These are phyloP conservation scores for Lactarius sanguifluus DNA, from an alignment of 768 basidiomycete species.

Conservation along the genomic window DNA sequence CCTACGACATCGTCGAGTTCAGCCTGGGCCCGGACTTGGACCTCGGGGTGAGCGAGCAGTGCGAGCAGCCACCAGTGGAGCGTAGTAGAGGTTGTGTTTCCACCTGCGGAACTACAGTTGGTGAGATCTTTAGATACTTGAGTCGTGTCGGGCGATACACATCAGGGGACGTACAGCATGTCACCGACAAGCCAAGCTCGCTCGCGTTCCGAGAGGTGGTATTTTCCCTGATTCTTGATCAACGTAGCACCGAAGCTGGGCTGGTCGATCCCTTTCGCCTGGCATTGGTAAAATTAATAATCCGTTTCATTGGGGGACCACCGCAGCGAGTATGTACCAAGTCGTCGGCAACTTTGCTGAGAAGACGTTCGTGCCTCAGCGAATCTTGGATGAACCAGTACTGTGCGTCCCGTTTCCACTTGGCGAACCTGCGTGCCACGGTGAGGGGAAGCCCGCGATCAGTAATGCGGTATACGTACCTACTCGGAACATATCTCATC, in stretches of 20 bases:
- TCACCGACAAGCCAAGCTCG: slow-evolving; percentile 22
- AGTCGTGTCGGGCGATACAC: background rate
- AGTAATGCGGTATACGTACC: too few species aligned
- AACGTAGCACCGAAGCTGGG: slow-evolving; percentile 8
- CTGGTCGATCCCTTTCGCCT: slow-evolving; percentile 1
- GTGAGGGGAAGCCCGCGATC: too few species aligned
- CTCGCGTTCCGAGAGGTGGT: slow-evolving; percentile 14
- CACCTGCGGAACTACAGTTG: background rate
- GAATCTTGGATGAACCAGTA: too few species aligned
- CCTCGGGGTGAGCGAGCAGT: background rate
- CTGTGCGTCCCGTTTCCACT: too few species aligned
- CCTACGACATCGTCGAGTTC: background rate
- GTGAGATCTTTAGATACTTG: background rate
- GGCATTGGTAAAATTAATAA: background rate
- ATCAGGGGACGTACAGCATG: slow-evolving; percentile 20
- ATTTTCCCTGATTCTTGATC: background rate
- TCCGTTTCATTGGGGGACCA: background rate
- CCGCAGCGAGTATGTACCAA: background rate
- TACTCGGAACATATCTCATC: too few species aligned
- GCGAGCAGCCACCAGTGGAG: background rate
- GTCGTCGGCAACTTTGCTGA: too few species aligned
- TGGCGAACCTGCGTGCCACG: too few species aligned
- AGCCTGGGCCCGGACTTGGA: background rate
- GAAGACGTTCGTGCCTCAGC: too few species aligned
- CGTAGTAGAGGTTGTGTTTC: background rate